Base-by-base conservation (phyloP, 129 eudicot species). In the Ambrosia artemisiifolia region DNA sequence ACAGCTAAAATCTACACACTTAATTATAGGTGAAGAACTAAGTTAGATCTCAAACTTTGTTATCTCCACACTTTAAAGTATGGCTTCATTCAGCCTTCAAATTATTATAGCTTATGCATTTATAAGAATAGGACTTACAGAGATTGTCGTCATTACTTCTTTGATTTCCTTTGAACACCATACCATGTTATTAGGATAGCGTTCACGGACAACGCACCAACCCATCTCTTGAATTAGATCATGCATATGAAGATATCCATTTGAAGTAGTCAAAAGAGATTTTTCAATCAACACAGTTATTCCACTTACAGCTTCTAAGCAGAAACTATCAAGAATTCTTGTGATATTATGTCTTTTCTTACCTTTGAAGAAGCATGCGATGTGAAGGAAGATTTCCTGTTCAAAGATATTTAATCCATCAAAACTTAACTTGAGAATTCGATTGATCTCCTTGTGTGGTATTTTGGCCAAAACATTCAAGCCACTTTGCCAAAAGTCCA, bases 141-240 rank as follows among this genome's bases (percentile, higher is more conserved):
- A 2, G 33, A 6, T 8, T 54, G 61, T 54, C 5, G 61, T 19
- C 61, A 54, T 54, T 7, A 54, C 34, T 54, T 54, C 61, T 54
- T 54, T 19, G 33, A 54, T 54, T 20, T 54, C 61, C 33, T 54
- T 9, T 18, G 33, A 32, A 19, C 30, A 18, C 61, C 61, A 54
- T 19, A 54, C 32, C 61, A 54, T 54, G 33, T 19, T 54, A 12
- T 54, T 18, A 18, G 61, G 61, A 18, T 54, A 2, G 32, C 61
- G 18, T 19, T 19, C 61, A 7, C 2, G 33, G 19, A 54, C 61
- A 20, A 54, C 12, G 9, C 3, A 54, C 33, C 61, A 11, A 7
- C 61, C 61, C 61, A 54, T 54, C 33, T 54, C 61, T 54, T 54
- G 61, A 54, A 54, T 54, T 10, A 54, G 13, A 19, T 54, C 61